Conservation (phyloP, 2,329 filamentous ascomycete species). For the Colletotrichum filicis region DNA sequence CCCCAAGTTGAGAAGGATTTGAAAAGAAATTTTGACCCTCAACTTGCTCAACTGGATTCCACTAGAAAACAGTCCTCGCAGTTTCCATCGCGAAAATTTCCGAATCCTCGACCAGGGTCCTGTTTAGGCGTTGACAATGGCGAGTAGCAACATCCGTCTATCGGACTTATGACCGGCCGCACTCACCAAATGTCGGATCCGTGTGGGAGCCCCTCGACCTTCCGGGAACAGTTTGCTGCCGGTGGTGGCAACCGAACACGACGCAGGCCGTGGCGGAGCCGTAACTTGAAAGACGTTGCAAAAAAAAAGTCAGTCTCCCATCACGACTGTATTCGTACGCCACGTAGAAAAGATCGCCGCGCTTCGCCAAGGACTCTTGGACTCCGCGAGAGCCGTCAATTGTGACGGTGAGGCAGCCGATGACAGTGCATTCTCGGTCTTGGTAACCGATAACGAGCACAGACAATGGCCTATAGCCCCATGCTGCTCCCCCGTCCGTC, state of each 20-base stretch:
- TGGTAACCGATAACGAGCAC: neutral
- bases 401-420: neutral
- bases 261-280: conserved; percentile 18
- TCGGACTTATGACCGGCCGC: neutral
- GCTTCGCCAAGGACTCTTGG: conserved; percentile 8
- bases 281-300: neutral
- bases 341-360: neutral
- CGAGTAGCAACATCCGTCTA: neutral
- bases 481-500: neutral
- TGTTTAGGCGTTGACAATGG: neutral
- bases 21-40: neutral
- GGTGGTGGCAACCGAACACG: neutral
- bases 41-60: neutral
- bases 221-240: conserved; percentile 22
- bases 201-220: neutral
- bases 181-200: neutral
- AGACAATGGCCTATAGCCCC: neutral
- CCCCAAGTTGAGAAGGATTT: neutral
- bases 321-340: neutral
- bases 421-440: neutral
- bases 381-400: conserved; percentile 1
- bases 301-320: neutral
- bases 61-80: neutral
- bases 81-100: conserved; percentile 25
- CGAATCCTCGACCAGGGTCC: neutral